Evolutionary conservation across 1,284 basidiomycete genomes (phyloP), one percentile per base, ranked within the genome.

Genomic region (Tilletia setariae): DNA sequence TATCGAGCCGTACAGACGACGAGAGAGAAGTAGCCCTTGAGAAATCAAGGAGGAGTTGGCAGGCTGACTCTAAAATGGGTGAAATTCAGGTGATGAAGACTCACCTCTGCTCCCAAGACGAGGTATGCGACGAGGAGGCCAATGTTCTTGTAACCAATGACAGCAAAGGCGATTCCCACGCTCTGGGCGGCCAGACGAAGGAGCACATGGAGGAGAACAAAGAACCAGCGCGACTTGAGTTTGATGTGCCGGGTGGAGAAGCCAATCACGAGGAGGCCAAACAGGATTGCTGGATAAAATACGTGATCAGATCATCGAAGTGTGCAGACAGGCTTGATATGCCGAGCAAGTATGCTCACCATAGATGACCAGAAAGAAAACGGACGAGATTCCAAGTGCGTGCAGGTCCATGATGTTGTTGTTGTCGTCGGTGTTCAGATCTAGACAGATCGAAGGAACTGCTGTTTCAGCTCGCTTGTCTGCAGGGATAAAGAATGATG

Each of bases 11-110:
- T 67, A 46, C 74, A 76, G 6, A 78, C 64, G 23, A 76, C 71
- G 13, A 78, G 70, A 4, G 72, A 68, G 49, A 77, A 78, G 66
- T 76, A 76, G 1, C 75, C 76, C 25, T 40, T 4, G 6, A 40
- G 35, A 40, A 40, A n/a, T n/a, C n/a, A n/a, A n/a, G n/a, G n/a
- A 40, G 35, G 4, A n/a, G n/a, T n/a, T 6, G 35, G 11, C 35
- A 40, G 35, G 35, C n/a, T n/a, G n/a, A n/a, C n/a, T n/a, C n/a
- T n/a, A n/a, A 40, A 40, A 6, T 40, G 35, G 35, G 4, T 40
- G 6, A 40, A 6, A 11, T 40, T 11, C 35, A 40, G 35, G n/a
- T n/a, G n/a, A n/a, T n/a, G n/a, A n/a, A 40, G 35, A 40, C 35
- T 4, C 35, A 40, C 35, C 35, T 75, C 72, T 13, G 74, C 72